Base-by-base conservation (phyloP, 768 basidiomycete genomes). In the Boletellus ananas region DNA sequence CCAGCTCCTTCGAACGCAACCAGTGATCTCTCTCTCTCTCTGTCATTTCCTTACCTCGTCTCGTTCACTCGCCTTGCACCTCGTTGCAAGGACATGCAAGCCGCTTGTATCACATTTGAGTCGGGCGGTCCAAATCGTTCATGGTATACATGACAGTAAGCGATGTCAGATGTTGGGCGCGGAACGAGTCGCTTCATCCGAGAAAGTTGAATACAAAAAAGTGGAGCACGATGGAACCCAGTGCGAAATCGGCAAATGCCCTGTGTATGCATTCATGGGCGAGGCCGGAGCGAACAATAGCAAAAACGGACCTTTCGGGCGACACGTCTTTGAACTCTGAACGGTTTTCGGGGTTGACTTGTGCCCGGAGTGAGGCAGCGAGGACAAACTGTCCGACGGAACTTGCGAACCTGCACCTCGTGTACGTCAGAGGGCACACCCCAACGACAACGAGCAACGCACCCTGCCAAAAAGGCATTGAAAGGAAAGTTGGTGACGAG, bases 161-260 rank as follows among this genome's bases (percentile, higher is more conserved):
- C 23, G 23, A 25, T 25, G 7, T 6, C 7, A 25, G 29, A 29
- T 11, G 29, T 3, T 2, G 11, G 29, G 10, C 29, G 29, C 10
- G 7, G 8, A 9, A 2, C 29, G 11, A 25, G 34, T 16, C 21
- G 5, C 33, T 49, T 71, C 69, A 98, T 68, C 95, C 96, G 13
- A 99, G 79, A 79, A 96, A 98, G 72, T 97, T 97, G 79, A 85
- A 97, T 52, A 96, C 94, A 68, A 98, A 99, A 76, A 97, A 94
- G 70, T 99, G 96, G 31, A 99, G 77, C 34, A 98, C 84, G 55
- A 98, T 85, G 3, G 92, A 94, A n/a, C 94, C 94, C 39, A 94
- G 68, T 23, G 88, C 89, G 63, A 97, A 99, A 64, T 99, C 96
- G 39, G 90, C 94, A 63, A 99, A 99, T 17, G 96, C 96, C 62